Percentiles rank a stretch among this genome's conserved stretches.
phyloP scores from a whole-genome alignment of 805 yeast species.

The Ogataea angusta region DNA sequence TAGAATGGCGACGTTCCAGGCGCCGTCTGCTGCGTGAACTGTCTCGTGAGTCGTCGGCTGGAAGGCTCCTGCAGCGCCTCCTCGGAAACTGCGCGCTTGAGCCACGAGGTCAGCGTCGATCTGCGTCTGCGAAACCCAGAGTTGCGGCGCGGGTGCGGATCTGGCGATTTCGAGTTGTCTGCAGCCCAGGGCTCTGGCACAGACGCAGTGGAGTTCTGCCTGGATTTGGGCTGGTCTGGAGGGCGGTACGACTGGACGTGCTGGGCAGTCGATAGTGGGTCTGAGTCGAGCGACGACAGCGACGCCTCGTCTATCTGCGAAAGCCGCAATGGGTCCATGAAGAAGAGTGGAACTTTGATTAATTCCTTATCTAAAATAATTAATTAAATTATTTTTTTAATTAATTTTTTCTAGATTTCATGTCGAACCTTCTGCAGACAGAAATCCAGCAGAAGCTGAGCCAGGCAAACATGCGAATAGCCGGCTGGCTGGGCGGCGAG shows the following conservation, averaged over 20 bases:
- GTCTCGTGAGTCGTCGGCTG: conserved; percentile 11
- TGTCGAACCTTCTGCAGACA: conserved; percentile 35
- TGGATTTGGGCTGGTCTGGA: background rate
- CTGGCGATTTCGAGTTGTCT: background rate
- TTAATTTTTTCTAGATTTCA: background rate
- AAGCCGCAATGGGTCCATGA: conserved; percentile 5
- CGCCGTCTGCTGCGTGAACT: conserved; percentile 13
- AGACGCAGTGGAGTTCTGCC: background rate
- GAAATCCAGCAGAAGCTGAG: conserved; percentile 43
- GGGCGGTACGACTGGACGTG: conserved; percentile 5
- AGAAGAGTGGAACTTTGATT: background rate
- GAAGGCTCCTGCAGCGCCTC: conserved; percentile 5
- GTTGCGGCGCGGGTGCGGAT: background rate
- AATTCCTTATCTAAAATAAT: background rate
- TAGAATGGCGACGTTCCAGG: conserved; percentile 14
- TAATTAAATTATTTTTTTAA: background rate
- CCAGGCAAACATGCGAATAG: conserved; percentile 34
- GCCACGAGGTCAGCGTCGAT: conserved; percentile 9
- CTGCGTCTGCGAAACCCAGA: conserved; percentile 2
- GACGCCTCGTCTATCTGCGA: conserved; percentile 5
- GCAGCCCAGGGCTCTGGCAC: conserved; percentile 2
- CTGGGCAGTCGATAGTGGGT: background rate
- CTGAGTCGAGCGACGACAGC: conserved; percentile 2
- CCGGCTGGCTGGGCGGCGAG: conserved; percentile 36
- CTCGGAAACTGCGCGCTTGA: conserved; percentile 4